Evolutionary conservation across 1,284 basidiomycete genomes (phyloP), one percentile per base, ranked within the genome.

Genomic region (Rhodotorula glutinis): DNA sequence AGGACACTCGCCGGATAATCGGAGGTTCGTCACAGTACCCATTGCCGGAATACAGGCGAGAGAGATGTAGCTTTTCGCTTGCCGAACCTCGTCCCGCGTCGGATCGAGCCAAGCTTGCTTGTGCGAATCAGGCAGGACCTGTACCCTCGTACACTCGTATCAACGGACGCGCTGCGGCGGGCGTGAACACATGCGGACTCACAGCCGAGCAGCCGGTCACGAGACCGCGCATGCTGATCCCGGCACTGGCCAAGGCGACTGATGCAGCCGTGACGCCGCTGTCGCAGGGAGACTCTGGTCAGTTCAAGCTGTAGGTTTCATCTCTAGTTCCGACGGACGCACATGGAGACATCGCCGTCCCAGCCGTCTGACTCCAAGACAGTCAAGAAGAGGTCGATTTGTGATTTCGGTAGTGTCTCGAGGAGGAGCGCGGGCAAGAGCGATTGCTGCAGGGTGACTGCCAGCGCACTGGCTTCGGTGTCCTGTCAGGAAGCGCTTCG

Each of bases 401-500:
- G 88, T 0, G 92, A 90, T 79, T 98, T 99, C 13, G 96, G 95
- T 8, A 97, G 83, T 4, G 92, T 82, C 73, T 97, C 92, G 25
- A 98, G 82, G 49, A 91, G 86, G 10, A 98, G 84, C 1, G 93
- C 86, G 1, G 96, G 88, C 0, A 88, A 80, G 21, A 99, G 83
- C 2, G 94, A 88, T 79, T 96, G 92, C 62, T 92, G 87, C 38
- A 99, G 86, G 17, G 90, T 85, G 29, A 87, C 83, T 0, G 91
- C 88, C 41, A 97, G 82, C 4, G 89, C 86, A 33, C 91, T 84
- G 69, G 95, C 91, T 81, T 99, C 96, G 21, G 91, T 91, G 77
- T 98, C 93, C 94, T 98, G 73, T 60, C 55, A 49, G 9, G 54
- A 2, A 43, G 10, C 2, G 17, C 43, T 7, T 5, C 43, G 14